Evolutionary conservation across 2,329 filamentous ascomycete species (phyloP), one percentile per base, ranked within the genome.

Genomic region (Aureobasidium melanogenum): DNA sequence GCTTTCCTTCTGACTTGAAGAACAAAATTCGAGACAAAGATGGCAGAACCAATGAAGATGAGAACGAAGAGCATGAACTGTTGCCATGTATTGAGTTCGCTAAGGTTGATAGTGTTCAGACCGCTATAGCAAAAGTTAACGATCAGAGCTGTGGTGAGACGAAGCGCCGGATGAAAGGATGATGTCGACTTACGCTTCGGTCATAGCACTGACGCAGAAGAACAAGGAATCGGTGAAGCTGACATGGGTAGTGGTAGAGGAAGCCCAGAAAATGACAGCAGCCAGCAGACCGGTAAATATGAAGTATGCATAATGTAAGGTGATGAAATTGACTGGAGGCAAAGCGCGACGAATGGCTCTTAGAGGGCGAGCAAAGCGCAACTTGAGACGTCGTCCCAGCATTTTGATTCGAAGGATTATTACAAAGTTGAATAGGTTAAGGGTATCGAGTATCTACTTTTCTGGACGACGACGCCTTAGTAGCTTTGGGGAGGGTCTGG

Each of bases 251-350:
- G 83, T 81, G 1, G 76, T 77, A 0, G 82, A 83, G 0, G 80
- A 76, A 9, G 76, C 79, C 79, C 81, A 89, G 67, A 88, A 85
- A 56, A 89, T 79, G 62, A 82, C 65, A 15, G 84, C 84, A 56
- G 76, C 77, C 22, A 86, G 32, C 6, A 88, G 69, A 56, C 77
- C 79, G 7, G 80, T 80, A 12, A 74, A 63, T 63, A 87, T 76
- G 69, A 89, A 89, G 72, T 88, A 89, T 55, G 78, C 70, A 72
- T 88, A 88, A 69, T 89, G 87, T 6, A 88, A 64, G 10, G 69
- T 71, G 43, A 72, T 71, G 65, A 72, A 72, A 61, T 72, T 72
- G 44, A 67, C 52, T 0, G 67, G 68, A 24, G 69, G 70, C 14
- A 57, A 47, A 24, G 50, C 54, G 38, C 55, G 54, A 19, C 46